Conservation (phyloP, 257 asterid genomes). For the Solanum pinnatisectum region DNA sequence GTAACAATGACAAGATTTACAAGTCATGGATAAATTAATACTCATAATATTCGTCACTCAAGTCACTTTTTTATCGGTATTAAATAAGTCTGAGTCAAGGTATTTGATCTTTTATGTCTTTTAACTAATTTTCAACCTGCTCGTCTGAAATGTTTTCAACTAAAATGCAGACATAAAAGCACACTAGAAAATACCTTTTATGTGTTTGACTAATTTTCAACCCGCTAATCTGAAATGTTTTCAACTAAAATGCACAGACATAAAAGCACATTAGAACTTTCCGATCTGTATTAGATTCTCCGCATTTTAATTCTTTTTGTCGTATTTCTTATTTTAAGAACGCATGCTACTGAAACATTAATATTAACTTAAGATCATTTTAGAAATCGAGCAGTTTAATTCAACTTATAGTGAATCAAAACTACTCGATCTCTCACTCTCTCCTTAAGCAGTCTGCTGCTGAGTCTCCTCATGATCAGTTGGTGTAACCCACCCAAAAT, state of each 20-base stretch:
- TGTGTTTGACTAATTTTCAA: too few species aligned
- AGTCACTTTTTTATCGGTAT: too few species aligned
- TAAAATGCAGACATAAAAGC: too few species aligned
- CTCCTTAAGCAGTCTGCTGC: not conserved
- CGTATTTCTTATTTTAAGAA: too few species aligned
- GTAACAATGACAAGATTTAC: not conserved
- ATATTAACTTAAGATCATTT: not conserved
- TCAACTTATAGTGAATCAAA: conserved; percentile 22
- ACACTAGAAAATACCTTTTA: too few species aligned
- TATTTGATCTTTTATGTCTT: not conserved
- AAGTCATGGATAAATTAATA: not conserved
- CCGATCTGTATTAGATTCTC: too few species aligned
- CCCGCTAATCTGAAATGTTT: too few species aligned
- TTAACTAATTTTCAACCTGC: too few species aligned
- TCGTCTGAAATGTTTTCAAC: too few species aligned
- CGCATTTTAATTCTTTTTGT: not conserved
- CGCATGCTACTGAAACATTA: not conserved
- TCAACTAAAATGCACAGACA: too few species aligned
- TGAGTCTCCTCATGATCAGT: conserved; percentile 3
- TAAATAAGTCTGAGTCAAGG: not conserved
- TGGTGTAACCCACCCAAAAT: conserved; percentile 13
- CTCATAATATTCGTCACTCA: not conserved
- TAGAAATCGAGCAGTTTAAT: not conserved
- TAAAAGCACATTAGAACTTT: too few species aligned
- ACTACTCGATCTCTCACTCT: not conserved